Conservation (phyloP, 2,329 filamentous ascomycete species). For the Nigrograna mackinnonii region DNA sequence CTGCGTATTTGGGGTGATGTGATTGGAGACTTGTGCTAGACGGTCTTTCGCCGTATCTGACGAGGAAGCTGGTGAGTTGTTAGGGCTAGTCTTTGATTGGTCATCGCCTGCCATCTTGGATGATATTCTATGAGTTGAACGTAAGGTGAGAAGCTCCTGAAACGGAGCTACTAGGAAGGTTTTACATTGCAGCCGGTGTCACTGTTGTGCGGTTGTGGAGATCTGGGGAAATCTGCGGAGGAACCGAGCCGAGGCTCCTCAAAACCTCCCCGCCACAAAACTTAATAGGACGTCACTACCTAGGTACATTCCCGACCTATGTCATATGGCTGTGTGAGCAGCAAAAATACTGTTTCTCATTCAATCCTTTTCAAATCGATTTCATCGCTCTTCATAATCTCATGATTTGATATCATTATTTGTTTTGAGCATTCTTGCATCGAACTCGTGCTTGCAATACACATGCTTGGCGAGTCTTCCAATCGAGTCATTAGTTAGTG, state of each 20-base stretch:
- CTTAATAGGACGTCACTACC: too few species aligned
- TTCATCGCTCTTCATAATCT: too few species aligned
- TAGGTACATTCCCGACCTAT: too few species aligned
- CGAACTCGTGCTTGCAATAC: background rate
- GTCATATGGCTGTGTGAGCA: too few species aligned
- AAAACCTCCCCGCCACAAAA: slow-evolving; percentile 21
- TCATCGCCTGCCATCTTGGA: slow-evolving; percentile 29
- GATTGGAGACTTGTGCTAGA: slow-evolving; percentile 52
- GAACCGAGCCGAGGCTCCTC: slow-evolving; percentile 28
- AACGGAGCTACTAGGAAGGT: slow-evolving; percentile 9
- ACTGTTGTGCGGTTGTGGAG: slow-evolving; percentile 13
- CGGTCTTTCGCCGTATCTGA: slow-evolving; percentile 43
- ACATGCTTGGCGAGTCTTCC: slow-evolving; percentile 9
- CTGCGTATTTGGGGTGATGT: slow-evolving; percentile 40
- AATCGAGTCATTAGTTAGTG: slow-evolving; percentile 12
- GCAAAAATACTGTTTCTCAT: too few species aligned
- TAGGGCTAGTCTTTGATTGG: slow-evolving; percentile 8
- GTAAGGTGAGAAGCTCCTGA: slow-evolving; percentile 11
- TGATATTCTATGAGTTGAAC: too few species aligned
- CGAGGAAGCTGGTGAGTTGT: slow-evolving; percentile 18
- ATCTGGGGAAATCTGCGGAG: slow-evolving; percentile 11
- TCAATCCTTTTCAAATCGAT: too few species aligned
- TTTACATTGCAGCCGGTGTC: slow-evolving; percentile 21
- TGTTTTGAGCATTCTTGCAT: too few species aligned
- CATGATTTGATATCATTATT: too few species aligned